A percentile compares a stretch with the other conserved stretches of the same genome.
Conservation (phyloP, 148 eudicot genomes). For the Cornus suecica region DNA sequence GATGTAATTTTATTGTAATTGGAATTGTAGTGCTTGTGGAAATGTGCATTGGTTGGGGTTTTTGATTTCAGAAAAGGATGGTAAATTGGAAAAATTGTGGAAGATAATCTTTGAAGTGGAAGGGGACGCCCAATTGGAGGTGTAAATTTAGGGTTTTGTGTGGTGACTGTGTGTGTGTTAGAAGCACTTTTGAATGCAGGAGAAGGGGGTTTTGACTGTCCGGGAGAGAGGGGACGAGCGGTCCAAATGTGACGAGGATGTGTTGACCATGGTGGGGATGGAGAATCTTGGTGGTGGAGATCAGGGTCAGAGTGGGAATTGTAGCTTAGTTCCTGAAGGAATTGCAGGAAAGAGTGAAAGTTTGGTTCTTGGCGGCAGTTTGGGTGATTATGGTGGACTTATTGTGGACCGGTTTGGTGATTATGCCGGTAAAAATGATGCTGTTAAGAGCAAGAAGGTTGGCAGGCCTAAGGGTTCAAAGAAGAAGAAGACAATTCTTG, state of each 20-base stretch:
- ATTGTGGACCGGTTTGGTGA: background rate
- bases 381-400: too few species aligned
- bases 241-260: background rate
- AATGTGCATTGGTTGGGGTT: background rate
- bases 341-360: background rate
- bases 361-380: constrained; percentile 1
- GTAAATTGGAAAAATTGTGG: background rate
- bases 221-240: background rate
- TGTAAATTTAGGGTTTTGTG: background rate
- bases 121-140: background rate
- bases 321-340: background rate
- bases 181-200: background rate
- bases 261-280: background rate
- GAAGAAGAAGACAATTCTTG: constrained; percentile 11
- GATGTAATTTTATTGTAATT: background rate
- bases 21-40: background rate
- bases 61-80: background rate
- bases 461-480: constrained; percentile 9
- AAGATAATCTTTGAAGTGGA: background rate
- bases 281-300: background rate
- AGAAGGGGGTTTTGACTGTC: background rate
- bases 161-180: background rate
- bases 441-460: background rate
- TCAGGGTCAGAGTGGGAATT: background rate
- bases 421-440: background rate